phyloP scores from a whole-genome alignment of 2,329 filamentous ascomycete species.

The Alternaria solani region DNA sequence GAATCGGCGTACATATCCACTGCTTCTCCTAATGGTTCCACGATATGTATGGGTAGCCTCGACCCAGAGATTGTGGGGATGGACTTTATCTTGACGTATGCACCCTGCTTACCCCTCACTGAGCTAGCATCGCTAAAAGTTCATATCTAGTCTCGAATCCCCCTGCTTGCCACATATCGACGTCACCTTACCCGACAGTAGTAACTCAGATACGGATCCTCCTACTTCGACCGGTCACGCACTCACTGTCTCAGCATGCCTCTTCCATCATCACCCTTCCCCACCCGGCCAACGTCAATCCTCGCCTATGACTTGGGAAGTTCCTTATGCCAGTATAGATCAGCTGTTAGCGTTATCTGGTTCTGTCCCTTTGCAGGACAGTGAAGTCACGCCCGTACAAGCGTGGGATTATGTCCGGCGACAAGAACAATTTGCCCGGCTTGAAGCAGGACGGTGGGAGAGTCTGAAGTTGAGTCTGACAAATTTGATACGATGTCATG shows the following conservation, averaged over 20 bases:
- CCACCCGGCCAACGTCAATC: constrained; percentile 7
- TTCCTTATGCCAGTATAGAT: constrained; percentile 27
- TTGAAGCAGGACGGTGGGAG: constrained; percentile 33
- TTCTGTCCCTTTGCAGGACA: constrained; percentile 27
- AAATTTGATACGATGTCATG: constrained; percentile 42
- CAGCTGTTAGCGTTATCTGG: constrained; percentile 29
- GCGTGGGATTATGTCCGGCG: constrained; percentile 47
- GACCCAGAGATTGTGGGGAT: constrained; percentile 31
- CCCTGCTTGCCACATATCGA: constrained; percentile 47
- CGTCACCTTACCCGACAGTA: neutral
- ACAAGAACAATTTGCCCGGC: constrained; percentile 31
- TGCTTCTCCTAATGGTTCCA: neutral
- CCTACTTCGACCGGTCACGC: constrained; percentile 39
- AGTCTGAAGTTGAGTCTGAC: constrained; percentile 19
- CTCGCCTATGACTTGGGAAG: constrained; percentile 22
- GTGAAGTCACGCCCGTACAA: constrained; percentile 50
- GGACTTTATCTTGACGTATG: constrained; percentile 50
- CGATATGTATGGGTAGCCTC: constrained; percentile 15
- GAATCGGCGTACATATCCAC: neutral
- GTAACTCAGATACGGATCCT: neutral
- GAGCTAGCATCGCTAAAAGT: neutral
- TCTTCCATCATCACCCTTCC: constrained; percentile 32
- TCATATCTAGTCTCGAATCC: constrained; percentile 40
- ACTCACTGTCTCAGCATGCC: constrained; percentile 39
- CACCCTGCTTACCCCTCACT: neutral